Evolutionary conservation across 768 basidiomycete genomes (phyloP), one percentile per base, ranked within the genome.

Genomic region (Pisolithus sp.): DNA sequence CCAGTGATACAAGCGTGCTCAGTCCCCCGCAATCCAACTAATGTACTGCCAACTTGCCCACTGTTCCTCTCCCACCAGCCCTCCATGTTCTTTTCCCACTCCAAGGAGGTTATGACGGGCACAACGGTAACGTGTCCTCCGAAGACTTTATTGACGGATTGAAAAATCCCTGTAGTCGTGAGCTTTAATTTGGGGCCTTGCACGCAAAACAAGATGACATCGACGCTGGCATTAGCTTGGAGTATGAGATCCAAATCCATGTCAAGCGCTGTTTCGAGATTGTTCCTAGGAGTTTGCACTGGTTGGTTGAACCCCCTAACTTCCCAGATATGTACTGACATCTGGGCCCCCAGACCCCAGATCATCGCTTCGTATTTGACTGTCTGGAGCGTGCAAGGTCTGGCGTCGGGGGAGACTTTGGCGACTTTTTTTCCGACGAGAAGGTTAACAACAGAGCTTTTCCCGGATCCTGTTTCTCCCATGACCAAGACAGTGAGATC

Each of bases 61-160:
- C 24, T 0, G 21, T 69, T 68, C 37, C 50, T 36, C 5, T 18
- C 34, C 69, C 69, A 70, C 71, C 71, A 72, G 37, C 54, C 52
- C 4, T 61, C 58, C 54, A 64, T 64, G 15, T 55, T 55, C 1
- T 52, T n/a, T 5, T 66, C 51, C 20, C 34, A 54, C 45, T 63
- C 61, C 2, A 62, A 55, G 18, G 49, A 39, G 6, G 52, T 62
- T 36, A 62, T 52, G 2, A 50, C 48, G 5, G 57, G 26, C 2
- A 62, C 45, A 20, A 62, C 43, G 3, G 52, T 46, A 7, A 24
- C 23, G 23, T 52, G 48, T n/a, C 38, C 36, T 26, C 59, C 36
- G 28, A 54, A 52, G 18, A 62, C 21, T 1, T n/a, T 34, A 17
- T 49, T 49, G 38, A 45, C 7, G 5, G 3, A 10, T 12, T 30